Conservation (phyloP, 2,329 filamentous ascomycete genomes). For the Fusarium acutatum region DNA sequence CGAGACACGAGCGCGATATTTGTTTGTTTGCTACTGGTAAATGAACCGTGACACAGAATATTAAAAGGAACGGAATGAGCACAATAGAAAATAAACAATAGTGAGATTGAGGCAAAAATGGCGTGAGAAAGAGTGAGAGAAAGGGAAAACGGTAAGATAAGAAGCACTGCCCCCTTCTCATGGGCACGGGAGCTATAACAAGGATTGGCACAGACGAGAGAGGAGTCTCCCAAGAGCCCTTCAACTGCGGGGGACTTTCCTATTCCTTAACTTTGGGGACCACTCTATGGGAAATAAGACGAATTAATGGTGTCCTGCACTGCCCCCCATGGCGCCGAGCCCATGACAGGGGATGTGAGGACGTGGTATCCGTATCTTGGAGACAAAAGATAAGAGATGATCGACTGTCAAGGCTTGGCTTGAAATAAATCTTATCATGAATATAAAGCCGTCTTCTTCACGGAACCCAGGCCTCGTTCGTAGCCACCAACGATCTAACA, state of each 20-base stretch:
- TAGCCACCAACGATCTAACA: not conserved
- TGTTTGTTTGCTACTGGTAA: not conserved
- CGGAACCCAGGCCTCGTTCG: not conserved
- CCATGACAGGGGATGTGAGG: conserved; percentile 25
- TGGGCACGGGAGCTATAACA: not conserved
- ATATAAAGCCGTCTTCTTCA: not conserved
- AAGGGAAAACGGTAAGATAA: not conserved
- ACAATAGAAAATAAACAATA: not conserved
- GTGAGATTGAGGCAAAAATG: not conserved
- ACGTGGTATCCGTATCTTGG: not conserved
- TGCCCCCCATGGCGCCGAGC: conserved; percentile 29
- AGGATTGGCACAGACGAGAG: not conserved
- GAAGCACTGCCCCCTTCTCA: conserved; percentile 26
- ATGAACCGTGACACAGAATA: not conserved
- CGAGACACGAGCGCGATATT: not conserved
- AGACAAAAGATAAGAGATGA: not conserved
- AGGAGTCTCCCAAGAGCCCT: conserved; percentile 1
- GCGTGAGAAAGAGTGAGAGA: not conserved
- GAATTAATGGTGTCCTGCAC: conserved; percentile 21
- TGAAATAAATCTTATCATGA: not conserved
- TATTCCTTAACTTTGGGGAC: not conserved
- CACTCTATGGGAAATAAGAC: conserved; percentile 20
- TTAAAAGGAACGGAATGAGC: not conserved
- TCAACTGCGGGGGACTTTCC: conserved; percentile 13
- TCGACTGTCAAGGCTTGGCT: not conserved